A percentile compares a stretch with the other conserved stretches of the same genome.
phyloP scores from a whole-genome alignment of 495 filamentous ascomycete species.

The Neurospora terricola region DNA sequence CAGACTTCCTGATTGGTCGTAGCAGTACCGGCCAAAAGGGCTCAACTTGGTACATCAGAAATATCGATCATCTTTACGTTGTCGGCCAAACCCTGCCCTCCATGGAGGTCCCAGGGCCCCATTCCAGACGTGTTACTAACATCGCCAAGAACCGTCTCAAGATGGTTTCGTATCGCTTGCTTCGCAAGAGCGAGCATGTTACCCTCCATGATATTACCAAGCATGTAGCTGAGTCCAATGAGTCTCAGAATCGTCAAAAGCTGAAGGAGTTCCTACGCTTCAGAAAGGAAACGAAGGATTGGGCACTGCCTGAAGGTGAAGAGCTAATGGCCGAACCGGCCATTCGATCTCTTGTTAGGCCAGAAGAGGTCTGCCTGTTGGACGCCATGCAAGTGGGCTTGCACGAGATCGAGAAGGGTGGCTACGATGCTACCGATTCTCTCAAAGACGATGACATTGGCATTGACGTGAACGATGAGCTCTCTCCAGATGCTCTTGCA shows the following conservation, averaged over 20 bases:
- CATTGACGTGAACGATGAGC: constrained; percentile 36
- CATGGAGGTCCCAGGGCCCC: constrained; percentile 82
- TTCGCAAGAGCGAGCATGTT: constrained; percentile 61
- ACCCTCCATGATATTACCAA: constrained; percentile 70
- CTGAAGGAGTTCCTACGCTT: constrained; percentile 93
- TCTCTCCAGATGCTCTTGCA: constrained; percentile 55
- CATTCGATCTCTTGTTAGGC: constrained; percentile 78
- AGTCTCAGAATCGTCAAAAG: constrained; percentile 91
- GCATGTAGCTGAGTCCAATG: constrained; percentile 80
- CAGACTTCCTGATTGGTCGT: constrained; percentile 80
- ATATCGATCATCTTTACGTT: constrained; percentile 78
- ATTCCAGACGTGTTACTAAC: constrained; percentile 89
- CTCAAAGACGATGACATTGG: constrained; percentile 40
- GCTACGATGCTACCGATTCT: constrained; percentile 59
- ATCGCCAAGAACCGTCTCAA: constrained; percentile 90
- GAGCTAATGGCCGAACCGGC: constrained; percentile 63
- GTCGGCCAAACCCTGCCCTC: constrained; percentile 90
- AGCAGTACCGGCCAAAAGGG: constrained; percentile 66
- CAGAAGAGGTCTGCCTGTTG: constrained; percentile 86
- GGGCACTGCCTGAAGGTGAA: constrained; percentile 66
- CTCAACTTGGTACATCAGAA: constrained; percentile 67
- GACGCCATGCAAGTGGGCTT: constrained; percentile 96
- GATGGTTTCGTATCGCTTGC: constrained; percentile 83
- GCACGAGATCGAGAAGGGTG: constrained; percentile 67
- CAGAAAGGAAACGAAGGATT: constrained; percentile 71